Evolutionary conservation across 1,284 basidiomycete genomes (phyloP), one percentile per base, ranked within the genome.

Genomic region (Ustilago xerochloae): DNA sequence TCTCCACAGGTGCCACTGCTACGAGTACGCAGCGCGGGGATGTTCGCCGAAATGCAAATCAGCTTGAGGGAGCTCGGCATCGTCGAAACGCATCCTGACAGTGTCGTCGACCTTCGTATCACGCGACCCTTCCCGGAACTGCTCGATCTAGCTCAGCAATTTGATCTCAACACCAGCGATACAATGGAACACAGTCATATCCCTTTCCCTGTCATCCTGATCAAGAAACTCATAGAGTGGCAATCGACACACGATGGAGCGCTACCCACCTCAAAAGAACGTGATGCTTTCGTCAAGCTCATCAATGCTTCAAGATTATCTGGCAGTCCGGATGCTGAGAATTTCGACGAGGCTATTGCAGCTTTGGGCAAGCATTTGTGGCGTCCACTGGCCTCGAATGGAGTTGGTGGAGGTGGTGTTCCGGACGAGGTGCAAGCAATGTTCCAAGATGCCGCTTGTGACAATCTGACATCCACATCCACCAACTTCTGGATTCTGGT

Each of bases 61-160:
- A 72, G 75, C 57, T 43, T 81, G 43, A 80, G 74, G 48, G 82
- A 84, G 63, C 60, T 76, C 3, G 78, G 79, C 22, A 76, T 99
- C 79, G 90, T 97, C 78, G 94, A 98, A 81, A 93, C 92, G 16
- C 97, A 99, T 85, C 91, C 93, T 0, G 93, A 97, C 75, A 90
- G 88, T 36, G 64, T 80, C 7, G 72, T 79, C 20, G 80, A 81
- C 8, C 87, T 99, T 0, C 90, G 94, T 35, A 90, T 99, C 66
- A 92, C 94, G 85, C 89, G 90, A 57, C 92, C 96, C 0, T 98
- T 97, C 87, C 90, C 92, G 0, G 88, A 74, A 55, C 77, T 83
- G 6, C 29, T 66, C n/a, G 63, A 55, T 12, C 77, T 72, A 22
- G 78, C 77, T 3, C 38, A 54, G 16, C 39, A 51, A 8, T 79